These are phyloP conservation scores for Chimonanthus salicifolius DNA, from an alignment of 164 flowering plant genomes.

Conservation along the genomic window DNA sequence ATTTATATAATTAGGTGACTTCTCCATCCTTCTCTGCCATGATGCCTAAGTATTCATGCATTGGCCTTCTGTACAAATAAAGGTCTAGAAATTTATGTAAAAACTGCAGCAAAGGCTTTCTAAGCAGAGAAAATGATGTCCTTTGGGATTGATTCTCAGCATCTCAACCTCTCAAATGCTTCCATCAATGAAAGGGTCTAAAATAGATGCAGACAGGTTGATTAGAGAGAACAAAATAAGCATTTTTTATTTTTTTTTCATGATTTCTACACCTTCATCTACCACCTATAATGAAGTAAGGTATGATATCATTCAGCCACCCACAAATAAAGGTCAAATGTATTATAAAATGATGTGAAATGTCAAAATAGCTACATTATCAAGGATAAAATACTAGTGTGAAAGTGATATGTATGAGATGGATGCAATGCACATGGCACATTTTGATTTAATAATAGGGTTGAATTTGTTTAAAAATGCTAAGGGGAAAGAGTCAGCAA, in stretches of 20 bases:
- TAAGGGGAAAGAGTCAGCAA: not conserved
- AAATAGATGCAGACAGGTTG: not conserved
- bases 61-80: not conserved
- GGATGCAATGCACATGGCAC: constrained; percentile 16
- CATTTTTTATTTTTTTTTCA: not conserved
- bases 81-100: not conserved
- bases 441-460: not conserved
- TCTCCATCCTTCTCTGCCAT: constrained; percentile 1
- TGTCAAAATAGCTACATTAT: not conserved
- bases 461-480: not conserved
- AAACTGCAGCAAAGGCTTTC: not conserved
- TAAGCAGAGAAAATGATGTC: constrained; percentile 1
- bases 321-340: constrained; percentile 7
- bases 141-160: not conserved
- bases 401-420: constrained; percentile 18
- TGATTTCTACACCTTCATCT: not conserved
- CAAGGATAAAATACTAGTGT: not conserved
- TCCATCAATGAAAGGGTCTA: not conserved
- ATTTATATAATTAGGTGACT: not conserved
- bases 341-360: constrained; percentile 3
- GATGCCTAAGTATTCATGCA: not conserved
- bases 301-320: constrained; percentile 1
- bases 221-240: not conserved
- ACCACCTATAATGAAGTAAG: constrained; percentile 1
- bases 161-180: constrained; percentile 4